Conservation (phyloP, 805 yeast species). For the Sungouiella blattae region DNA sequence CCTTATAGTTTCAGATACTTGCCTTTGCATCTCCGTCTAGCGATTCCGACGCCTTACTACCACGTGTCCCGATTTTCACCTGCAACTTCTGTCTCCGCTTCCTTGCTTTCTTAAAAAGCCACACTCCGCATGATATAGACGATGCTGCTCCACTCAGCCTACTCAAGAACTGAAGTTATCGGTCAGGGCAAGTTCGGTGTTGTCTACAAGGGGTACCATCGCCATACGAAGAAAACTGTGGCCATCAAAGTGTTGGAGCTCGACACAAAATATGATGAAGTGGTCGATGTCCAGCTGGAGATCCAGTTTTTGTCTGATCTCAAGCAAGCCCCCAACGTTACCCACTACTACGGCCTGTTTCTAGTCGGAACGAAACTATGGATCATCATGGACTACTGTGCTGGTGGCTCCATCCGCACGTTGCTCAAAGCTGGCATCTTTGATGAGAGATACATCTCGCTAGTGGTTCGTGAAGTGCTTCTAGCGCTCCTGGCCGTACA, state of each 20-base stretch:
- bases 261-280: conserved; percentile 93
- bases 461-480: conserved; percentile 80
- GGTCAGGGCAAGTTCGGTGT: conserved; percentile 98
- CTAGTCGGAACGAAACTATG: conserved; percentile 87
- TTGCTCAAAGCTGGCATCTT: conserved; percentile 80
- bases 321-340: conserved; percentile 84
- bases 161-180: conserved; percentile 81
- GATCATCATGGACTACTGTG: conserved; percentile 97
- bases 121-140: not conserved
- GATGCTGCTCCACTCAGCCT: conserved; percentile 24
- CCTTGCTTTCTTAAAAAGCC: no score
- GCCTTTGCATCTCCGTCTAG: no score
- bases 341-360: conserved; percentile 87
- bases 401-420: conserved; percentile 92
- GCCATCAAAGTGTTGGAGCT: conserved; percentile 92
- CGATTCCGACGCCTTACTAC: no score
- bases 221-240: conserved; percentile 69
- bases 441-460: conserved; percentile 79
- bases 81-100: no score
- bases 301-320: conserved; percentile 80
- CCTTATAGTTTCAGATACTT: no score
- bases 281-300: conserved; percentile 90
- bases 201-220: conserved; percentile 81
- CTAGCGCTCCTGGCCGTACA: conserved; percentile 80
- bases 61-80: no score